phyloP scores from a whole-genome alignment of 306 rosid species.

The Vigna radiata region DNA sequence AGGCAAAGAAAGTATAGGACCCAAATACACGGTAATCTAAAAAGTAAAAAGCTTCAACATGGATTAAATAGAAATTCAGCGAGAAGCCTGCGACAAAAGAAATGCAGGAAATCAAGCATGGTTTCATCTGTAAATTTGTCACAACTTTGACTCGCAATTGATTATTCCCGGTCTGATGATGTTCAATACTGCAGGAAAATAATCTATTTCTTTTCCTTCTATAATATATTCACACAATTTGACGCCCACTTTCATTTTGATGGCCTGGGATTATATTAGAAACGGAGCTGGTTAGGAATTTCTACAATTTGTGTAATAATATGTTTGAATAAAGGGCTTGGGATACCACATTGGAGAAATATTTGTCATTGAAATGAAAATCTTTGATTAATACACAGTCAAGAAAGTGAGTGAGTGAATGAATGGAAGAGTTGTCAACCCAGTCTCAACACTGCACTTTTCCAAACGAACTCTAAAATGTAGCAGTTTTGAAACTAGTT shows the following conservation, averaged over 20 bases:
- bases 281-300: neutral
- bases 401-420: neutral
- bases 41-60: neutral
- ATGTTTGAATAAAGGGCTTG: neutral
- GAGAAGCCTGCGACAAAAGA: neutral
- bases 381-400: conserved; percentile 1
- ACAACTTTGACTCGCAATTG: neutral
- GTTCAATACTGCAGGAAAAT: neutral
- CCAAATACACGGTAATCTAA: neutral
- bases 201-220: neutral
- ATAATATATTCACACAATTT: neutral
- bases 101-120: neutral
- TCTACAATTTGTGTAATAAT: neutral
- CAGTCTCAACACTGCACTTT: conserved; percentile 10
- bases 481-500: neutral
- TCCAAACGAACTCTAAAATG: neutral
- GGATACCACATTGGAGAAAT: conserved; percentile 2
- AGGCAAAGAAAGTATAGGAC: neutral
- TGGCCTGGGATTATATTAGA: neutral
- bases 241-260: neutral
- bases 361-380: conserved; percentile 5
- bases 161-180: neutral
- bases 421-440: neutral
- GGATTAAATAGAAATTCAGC: neutral
- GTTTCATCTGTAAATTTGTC: conserved; percentile 1